phyloP scores from a whole-genome alignment of 2,329 filamentous ascomycete genomes.

The Diaporthe sp. region DNA sequence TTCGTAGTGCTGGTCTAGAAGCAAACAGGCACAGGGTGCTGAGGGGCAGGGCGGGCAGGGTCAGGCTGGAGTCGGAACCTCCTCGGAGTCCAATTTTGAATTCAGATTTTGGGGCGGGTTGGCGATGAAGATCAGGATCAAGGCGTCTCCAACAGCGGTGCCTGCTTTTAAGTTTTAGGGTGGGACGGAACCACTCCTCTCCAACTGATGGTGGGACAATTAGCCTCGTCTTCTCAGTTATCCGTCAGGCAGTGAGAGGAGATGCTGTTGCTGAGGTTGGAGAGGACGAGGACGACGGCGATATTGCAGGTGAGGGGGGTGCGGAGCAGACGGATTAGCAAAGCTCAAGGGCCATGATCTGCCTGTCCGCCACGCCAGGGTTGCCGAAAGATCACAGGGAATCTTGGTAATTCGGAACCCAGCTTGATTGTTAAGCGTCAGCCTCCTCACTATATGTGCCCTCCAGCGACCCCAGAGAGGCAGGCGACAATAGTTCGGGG shows the following conservation, averaged over 20 bases:
- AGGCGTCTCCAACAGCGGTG: conserved; percentile 17
- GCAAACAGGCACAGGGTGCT: conserved; percentile 26
- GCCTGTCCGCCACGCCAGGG: conserved; percentile 5
- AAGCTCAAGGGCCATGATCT: conserved; percentile 14
- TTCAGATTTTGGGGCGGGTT: conserved; percentile 18
- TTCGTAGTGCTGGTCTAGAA: conserved; percentile 26
- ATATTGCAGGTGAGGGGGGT: conserved; percentile 3
- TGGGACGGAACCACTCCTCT: conserved; percentile 12
- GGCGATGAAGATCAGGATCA: conserved; percentile 12
- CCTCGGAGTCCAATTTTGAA: conserved; percentile 26
- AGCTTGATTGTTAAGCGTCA: conserved; percentile 12
- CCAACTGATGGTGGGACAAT: conserved; percentile 23
- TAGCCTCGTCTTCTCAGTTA: conserved; percentile 16
- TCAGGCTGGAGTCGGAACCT: conserved; percentile 25
- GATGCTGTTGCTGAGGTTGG: conserved; percentile 5
- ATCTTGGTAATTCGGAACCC: not conserved
- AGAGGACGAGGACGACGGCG: conserved; percentile 13
- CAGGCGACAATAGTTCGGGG: conserved; percentile 21
- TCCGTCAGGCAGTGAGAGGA: conserved; percentile 4
- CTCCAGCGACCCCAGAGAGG: conserved; percentile 5
- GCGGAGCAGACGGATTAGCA: conserved; percentile 15
- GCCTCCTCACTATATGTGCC: conserved; percentile 16
- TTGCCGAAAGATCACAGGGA: not conserved
- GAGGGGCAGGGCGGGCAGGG: conserved; percentile 18
- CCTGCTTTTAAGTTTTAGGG: conserved; percentile 5